Base-by-base conservation (phyloP, 805 yeast species). In the Candida methanosorbosa region DNA sequence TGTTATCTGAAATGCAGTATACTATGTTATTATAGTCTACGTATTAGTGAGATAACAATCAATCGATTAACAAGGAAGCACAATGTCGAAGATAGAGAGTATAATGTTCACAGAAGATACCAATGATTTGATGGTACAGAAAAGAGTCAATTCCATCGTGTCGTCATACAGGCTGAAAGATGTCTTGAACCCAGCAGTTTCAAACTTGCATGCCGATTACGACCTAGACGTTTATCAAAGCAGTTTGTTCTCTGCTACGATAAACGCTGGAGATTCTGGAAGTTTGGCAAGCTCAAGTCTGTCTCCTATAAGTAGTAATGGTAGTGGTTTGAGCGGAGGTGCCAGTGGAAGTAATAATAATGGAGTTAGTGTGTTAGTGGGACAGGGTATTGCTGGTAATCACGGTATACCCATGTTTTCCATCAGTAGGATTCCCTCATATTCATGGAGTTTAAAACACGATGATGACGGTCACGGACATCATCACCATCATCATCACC, bases 321-420 rank as follows among this genome's bases (percentile, higher is more conserved):
- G 11, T 21, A 8, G 11, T 21, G 23, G 23, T 8, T 11, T 21
- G 11, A 9, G 11, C 11, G 23, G 45, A 4, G 32, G 35, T 14
- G 25, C 48, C 13, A 30, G 38, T 4, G 27, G 40, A 30, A 46
- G 43, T 15, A 32, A 40, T 16, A 37, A 45, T 4, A 43, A 40
- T 32, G 41, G 42, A 17, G 43, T 51, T 12, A 42, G 38, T 15
- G 26, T 50, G 19, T 38, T 57, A 4, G 46, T 58, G 7, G 65
- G 64, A 9, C 63, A 59, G 38, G 56, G 61, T 4, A 60, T 60
- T n/a, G 35, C 30, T 2, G 46, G 49, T 29, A 60, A 56, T 36
- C 42, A 50, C 3, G 64, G 63, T 9, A 44, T 60, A 3, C 60
- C 57, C 14, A 35, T 57, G 18, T 45, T 40, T 14, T 48, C 59